Conservation (phyloP, 148 eudicot genomes). For the Cornus kousa region DNA sequence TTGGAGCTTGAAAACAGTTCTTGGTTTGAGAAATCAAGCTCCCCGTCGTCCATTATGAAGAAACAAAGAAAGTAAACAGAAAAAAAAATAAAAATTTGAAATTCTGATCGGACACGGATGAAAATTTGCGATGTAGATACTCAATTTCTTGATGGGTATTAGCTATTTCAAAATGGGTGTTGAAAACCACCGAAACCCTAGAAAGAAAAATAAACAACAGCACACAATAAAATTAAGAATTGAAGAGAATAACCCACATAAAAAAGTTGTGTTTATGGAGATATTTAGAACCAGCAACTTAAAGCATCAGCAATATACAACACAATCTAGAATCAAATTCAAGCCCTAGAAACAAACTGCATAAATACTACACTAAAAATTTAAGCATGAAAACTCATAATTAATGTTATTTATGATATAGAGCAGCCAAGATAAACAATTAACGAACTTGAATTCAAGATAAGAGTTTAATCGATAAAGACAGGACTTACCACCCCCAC, state of each 20-base stretch:
- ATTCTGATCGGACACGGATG: constrained; percentile 2
- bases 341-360: not conserved
- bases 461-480: not conserved
- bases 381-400: not conserved
- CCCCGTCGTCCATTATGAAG: constrained; percentile 64
- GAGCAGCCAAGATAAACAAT: not conserved
- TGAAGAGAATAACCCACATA: not conserved
- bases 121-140: not conserved
- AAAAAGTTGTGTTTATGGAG: not conserved
- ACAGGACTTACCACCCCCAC: not conserved
- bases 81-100: not conserved
- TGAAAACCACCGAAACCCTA: constrained; percentile 8
- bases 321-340: not conserved
- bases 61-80: not conserved
- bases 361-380: not conserved
- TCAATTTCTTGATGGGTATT: not conserved
- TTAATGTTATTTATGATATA: not conserved
- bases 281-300: no score
- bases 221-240: not conserved
- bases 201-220: not conserved
- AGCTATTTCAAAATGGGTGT: not conserved
- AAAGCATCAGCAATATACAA: not conserved
- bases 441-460: not conserved
- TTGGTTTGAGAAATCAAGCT: constrained; percentile 77
- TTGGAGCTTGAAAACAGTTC: constrained; percentile 58